These are phyloP conservation scores for Allium cepa DNA, from an alignment of 106 monocot species.

Conservation along the genomic window DNA sequence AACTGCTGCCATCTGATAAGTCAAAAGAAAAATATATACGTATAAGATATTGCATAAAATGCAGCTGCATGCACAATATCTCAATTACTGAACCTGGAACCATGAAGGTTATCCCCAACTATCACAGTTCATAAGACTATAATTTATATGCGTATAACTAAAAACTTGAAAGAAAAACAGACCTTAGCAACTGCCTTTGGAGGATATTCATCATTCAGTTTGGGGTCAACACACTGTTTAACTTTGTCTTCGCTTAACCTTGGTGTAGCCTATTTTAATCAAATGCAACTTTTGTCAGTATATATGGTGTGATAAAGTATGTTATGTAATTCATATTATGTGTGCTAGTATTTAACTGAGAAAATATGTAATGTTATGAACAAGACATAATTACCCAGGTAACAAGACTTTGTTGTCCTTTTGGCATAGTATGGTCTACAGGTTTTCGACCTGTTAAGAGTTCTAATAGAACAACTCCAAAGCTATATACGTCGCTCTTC, in stretches of 20 bases:
- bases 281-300: no score
- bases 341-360: no score
- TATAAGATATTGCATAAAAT: not conserved
- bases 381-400: slow-evolving; percentile 34
- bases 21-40: not conserved
- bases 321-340: no score
- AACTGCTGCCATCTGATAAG: slow-evolving; percentile 17
- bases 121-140: not conserved
- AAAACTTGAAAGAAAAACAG: not conserved
- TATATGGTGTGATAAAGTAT: no score
- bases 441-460: slow-evolving; percentile 61
- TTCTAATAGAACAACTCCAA: slow-evolving; percentile 57
- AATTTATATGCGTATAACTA: not conserved
- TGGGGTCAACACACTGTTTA: slow-evolving; percentile 67
- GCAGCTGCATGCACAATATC: not conserved
- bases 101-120: not conserved
- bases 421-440: slow-evolving; percentile 70
- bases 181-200: slow-evolving; percentile 86
- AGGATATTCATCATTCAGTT: slow-evolving; percentile 59
- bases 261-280: slow-evolving; percentile 48
- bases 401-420: slow-evolving; percentile 63
- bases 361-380: no score
- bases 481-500: slow-evolving; percentile 63
- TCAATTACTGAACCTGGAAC: not conserved
- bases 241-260: slow-evolving; percentile 75